Base-by-base conservation (phyloP, 2,329 filamentous ascomycete genomes). In the Helminthosporium solani region DNA sequence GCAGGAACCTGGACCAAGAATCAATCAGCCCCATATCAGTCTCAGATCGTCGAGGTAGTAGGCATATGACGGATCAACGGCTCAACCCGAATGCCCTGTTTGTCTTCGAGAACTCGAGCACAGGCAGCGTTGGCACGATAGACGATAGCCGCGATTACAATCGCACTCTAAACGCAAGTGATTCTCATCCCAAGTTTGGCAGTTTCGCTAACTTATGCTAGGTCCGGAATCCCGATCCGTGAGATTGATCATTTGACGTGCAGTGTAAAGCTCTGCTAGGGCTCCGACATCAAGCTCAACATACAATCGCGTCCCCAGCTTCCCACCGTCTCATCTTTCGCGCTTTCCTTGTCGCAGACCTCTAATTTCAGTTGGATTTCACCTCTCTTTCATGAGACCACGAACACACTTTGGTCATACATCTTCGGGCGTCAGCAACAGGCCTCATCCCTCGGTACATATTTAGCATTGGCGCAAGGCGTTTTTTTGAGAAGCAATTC, bases 41-140 rank as follows among this genome's bases (percentile, higher is more conserved):
- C 7, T 67, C 63, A 36, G 62, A 64, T 42, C 59, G 67, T 40
- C 56, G 75, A 34, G 66, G 68, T 43, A 77, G 74, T 47, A 66
- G 70, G 44, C 74, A 75, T 46, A 66, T 77, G 25, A 73, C 75
- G 49, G 75, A 78, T 46, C 75, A 76, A 48, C 66, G 75, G 19
- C 65, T 78, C 19, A 78, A 78, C 46, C 75, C 75, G 2, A 69
- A 68, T 6, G 73, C 73, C 2, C 64, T 78, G 21, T 73, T 76
- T 57, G 68, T 66, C 28, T 68, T 75, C 35, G 70, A 72, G n/a
- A 78, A 76, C 47, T 64, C 65, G 15, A 77, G 74, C 47, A 70
- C 71, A 18, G 67, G 71, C 19, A 76, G 74, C 40, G 63, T 78
- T 34, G 70, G 67, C 35, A 77, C 74, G 44, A 66, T 76, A 42